Evolutionary conservation across 73 alveolate genomes (phyloP).

Genomic region (Uronychia setigera): DNA sequence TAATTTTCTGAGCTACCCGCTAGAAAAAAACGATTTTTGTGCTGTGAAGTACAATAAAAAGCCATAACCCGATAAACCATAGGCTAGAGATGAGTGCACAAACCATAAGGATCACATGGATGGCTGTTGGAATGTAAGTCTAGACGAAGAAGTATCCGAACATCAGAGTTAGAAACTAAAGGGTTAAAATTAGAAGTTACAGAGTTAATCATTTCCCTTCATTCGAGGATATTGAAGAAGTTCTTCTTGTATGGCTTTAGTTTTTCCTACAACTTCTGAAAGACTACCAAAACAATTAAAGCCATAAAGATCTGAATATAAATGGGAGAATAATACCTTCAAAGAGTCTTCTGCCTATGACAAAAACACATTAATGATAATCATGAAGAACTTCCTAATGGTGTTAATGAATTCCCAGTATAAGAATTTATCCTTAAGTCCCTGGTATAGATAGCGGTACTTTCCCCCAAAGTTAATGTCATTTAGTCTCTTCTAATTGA

Average conservation of each 20-base stretch:
- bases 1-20: background rate
- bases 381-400: constrained; percentile 34
- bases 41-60: background rate
- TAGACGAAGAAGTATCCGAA: background rate
- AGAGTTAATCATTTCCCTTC: background rate
- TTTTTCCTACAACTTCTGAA: constrained; percentile 17
- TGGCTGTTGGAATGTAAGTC: background rate
- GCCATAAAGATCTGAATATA: constrained; percentile 2
- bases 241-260: constrained; percentile 43
- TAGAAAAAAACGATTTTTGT: background rate
- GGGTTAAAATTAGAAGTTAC: background rate
- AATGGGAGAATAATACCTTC: constrained; percentile 9
- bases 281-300: constrained; percentile 22
- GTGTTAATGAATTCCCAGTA: constrained; percentile 66
- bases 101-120: background rate
- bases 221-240: background rate
- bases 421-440: constrained; percentile 41
- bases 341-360: constrained; percentile 13
- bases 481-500: constrained; percentile 12
- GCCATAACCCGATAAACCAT: background rate
- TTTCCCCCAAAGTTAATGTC: constrained; percentile 24
- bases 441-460: constrained; percentile 43
- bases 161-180: background rate
- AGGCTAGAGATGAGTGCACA: background rate
- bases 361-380: constrained; percentile 30